Evolutionary conservation across 1,284 basidiomycete species (phyloP), one percentile per base, ranked within the genome.

Genomic region (Cystobasidium sp.): DNA sequence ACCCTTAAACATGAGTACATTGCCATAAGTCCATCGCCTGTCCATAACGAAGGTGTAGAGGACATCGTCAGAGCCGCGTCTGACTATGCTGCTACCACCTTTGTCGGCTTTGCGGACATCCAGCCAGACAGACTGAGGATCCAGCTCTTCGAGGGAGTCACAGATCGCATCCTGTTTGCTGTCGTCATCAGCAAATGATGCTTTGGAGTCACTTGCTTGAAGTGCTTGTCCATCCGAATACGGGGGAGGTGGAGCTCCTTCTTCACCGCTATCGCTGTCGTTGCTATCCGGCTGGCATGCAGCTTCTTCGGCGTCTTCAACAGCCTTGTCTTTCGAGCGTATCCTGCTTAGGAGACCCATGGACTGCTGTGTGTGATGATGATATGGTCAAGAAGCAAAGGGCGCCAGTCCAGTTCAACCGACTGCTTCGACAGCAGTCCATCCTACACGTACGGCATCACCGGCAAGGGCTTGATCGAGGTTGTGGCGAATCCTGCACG

Each of bases 21-120:
- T 47, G 1, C 22, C 43, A 14, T 31, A 46, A n/a, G 44, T 22
- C 61, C 61, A 63, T 7, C 43, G 44, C 61, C 24, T 63, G 12
- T 63, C 61, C 6, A 22, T 24, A 1, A 22, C 43, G 37, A 63
- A 37, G 61, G 61, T 63, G n/a, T 63, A 63, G 16, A 24, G n/a
- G 20, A 63, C 37, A 24, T 63, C 44, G 24, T 63, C 22, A 24
- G 61, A 46, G 20, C 18, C 61, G 6, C 61, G 22, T 16, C 24
- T 31, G 8, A 63, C 61, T 12, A 63, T 63, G 41, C 44, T 63
- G 8, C n/a, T 20, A 22, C 47, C 47, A 14, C 47, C 43, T 20
- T 63, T 63, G 61, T 51, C 44, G 61, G 47, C 61, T n/a, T 63
- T 63, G 5, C 44, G n/a, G 22, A 44, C 44, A n/a, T 63, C 61